Conservation (phyloP, 306 rosid genomes). For the Cucurbita moschata region DNA sequence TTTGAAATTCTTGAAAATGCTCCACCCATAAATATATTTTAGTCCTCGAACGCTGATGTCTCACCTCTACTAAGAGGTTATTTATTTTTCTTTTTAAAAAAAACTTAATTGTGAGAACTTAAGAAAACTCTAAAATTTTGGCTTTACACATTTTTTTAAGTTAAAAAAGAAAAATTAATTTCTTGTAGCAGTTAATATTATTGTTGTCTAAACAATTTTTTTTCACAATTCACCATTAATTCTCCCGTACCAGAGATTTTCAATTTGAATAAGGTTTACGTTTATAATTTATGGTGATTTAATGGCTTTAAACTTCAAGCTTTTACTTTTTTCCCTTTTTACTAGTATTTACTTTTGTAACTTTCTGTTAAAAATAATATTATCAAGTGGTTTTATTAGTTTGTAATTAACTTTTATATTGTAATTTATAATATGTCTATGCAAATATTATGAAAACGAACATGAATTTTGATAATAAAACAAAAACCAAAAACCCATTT, state of each 20-base stretch:
- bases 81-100: background rate
- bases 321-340: background rate
- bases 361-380: background rate
- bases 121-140: background rate
- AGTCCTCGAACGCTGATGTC: background rate
- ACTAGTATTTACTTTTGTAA: background rate
- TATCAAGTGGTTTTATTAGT: background rate
- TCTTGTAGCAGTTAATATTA: background rate
- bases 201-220: background rate
- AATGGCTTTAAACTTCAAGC: background rate
- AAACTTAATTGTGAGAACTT: background rate
- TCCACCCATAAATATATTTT: background rate
- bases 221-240: background rate
- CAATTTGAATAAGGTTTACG: background rate
- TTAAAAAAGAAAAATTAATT: background rate
- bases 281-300: background rate
- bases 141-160: background rate
- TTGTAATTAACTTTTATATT: background rate
- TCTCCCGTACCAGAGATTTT: background rate
- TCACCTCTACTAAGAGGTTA: background rate
- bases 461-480: background rate
- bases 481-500: background rate
- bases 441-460: constrained; percentile 3
- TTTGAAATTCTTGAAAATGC: background rate
- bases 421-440: background rate